phyloP scores from a whole-genome alignment of 2,329 filamentous ascomycete species.

The Sporothrix inflata region DNA sequence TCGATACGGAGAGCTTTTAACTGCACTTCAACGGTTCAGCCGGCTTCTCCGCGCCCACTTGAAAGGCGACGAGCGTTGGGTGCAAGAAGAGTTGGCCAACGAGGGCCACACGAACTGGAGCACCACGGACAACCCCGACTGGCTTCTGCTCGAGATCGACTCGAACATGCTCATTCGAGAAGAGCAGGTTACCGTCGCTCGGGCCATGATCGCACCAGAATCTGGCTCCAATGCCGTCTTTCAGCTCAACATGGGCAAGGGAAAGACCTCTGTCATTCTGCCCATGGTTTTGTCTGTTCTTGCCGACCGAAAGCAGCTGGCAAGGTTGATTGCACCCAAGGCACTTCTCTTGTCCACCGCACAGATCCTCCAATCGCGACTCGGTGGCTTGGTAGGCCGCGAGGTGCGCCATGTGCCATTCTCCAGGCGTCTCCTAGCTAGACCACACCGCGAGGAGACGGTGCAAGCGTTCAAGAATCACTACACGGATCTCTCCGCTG shows the following conservation, averaged over 20 bases:
- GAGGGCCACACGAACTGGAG: constrained; percentile 61
- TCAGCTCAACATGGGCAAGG: constrained; percentile 70
- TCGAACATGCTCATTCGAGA: constrained; percentile 63
- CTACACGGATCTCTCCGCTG: constrained; percentile 46
- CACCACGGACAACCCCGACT: constrained; percentile 59
- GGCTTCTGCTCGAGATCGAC: constrained; percentile 70
- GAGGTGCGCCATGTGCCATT: constrained; percentile 61
- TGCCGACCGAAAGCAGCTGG: constrained; percentile 51
- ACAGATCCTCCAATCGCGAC: constrained; percentile 56
- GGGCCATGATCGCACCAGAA: constrained; percentile 59
- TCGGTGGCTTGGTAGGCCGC: constrained; percentile 59
- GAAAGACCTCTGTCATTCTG: constrained; percentile 61
- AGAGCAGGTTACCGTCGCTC: constrained; percentile 65
- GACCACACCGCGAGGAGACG: constrained; percentile 39
- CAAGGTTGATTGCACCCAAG: constrained; percentile 60
- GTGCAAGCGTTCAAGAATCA: constrained; percentile 41
- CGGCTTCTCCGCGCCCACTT: constrained; percentile 45
- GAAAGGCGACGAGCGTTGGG: constrained; percentile 37
- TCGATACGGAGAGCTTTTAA: constrained; percentile 48
- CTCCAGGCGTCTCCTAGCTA: constrained; percentile 53
- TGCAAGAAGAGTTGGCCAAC: constrained; percentile 50
- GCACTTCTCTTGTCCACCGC: constrained; percentile 61
- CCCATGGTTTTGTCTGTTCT: constrained; percentile 54
- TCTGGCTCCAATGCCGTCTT: constrained; percentile 61
- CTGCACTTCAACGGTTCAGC: constrained; percentile 49